A percentile compares a stretch with the other conserved stretches of the same genome.
Conservation (phyloP, 495 filamentous ascomycete species). For the Lophiostoma macrostomum region DNA sequence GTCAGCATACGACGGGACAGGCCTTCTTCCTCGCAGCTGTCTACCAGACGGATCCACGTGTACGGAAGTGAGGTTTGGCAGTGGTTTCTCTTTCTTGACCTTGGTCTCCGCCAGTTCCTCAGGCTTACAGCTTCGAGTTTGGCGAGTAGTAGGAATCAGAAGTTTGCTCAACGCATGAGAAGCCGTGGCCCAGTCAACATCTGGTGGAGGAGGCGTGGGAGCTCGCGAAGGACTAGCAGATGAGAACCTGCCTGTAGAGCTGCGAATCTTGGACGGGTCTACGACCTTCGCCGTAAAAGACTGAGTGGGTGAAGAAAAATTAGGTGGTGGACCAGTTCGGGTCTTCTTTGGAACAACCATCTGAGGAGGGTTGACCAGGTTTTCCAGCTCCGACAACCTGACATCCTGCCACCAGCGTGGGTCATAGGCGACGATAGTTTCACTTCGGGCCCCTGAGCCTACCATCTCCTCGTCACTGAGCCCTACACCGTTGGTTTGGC, state of each 20-base stretch:
- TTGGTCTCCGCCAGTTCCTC: constrained; percentile 66
- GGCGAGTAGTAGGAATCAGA: constrained; percentile 69
- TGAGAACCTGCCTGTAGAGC: constrained; percentile 40
- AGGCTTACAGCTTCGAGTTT: constrained; percentile 67
- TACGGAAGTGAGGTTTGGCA: constrained; percentile 42
- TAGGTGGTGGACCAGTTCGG: constrained; percentile 54
- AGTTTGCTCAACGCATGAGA: constrained; percentile 76
- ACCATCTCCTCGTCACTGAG: constrained; percentile 22
- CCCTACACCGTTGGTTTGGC: constrained; percentile 41
- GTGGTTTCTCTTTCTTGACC: constrained; percentile 58
- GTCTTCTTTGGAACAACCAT: constrained; percentile 51
- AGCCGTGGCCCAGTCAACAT: constrained; percentile 80
- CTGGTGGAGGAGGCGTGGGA: constrained; percentile 64
- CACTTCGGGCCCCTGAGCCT: background rate
- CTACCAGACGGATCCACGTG: constrained; percentile 48
- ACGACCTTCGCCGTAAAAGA: constrained; percentile 75
- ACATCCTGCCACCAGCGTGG: constrained; percentile 72
- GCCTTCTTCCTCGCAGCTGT: constrained; percentile 69
- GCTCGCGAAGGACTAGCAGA: constrained; percentile 36
- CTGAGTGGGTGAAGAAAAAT: constrained; percentile 71
- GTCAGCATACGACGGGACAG: constrained; percentile 43
- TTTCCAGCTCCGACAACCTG: constrained; percentile 64
- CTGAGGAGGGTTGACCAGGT: constrained; percentile 49
- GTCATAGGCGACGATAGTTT: constrained; percentile 50
- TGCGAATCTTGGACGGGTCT: constrained; percentile 53